Evolutionary conservation across 2,329 filamentous ascomycete genomes (phyloP).

Genomic region (Fusarium camptoceras): DNA sequence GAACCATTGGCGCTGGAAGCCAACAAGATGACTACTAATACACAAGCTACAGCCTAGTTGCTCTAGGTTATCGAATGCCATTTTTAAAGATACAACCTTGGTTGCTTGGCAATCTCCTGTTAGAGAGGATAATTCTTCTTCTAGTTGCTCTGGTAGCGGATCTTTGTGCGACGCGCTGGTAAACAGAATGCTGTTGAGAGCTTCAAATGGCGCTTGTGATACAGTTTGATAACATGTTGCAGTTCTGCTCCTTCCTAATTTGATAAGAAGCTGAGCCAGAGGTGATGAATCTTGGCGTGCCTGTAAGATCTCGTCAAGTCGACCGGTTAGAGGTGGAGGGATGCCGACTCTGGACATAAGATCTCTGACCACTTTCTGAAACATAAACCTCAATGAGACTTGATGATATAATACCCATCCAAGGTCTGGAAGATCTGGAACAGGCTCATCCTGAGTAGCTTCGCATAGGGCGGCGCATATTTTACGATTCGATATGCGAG

Average conservation of each 20-base stretch:
- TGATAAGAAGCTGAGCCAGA: rapidly evolving
- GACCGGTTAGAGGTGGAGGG: rapidly evolving
- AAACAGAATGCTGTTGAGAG: too few relatives aligned
- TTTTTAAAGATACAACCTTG: too few relatives aligned
- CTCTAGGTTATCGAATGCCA: rapidly evolving
- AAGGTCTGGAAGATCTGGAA: rapidly evolving
- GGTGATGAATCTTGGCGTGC: rapidly evolving
- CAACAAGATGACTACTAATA: too few relatives aligned
- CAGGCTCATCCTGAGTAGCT: too few relatives aligned
- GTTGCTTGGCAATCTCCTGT: rapidly evolving
- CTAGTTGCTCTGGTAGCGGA: rapidly evolving
- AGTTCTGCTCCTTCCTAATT: rapidly evolving
- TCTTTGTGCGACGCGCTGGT: rapidly evolving
- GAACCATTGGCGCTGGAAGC: too few relatives aligned
- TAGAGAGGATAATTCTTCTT: too few relatives aligned
- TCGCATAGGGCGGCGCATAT: rapidly evolving
- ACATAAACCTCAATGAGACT: rapidly evolving
- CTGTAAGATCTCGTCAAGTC: too few relatives aligned
- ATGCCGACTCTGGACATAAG: too few relatives aligned
- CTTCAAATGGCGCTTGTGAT: too few relatives aligned
- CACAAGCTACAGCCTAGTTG: rapidly evolving
- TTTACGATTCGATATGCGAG: rapidly evolving
- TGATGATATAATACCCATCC: too few relatives aligned
- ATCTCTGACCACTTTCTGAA: too few relatives aligned
- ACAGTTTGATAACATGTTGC: rapidly evolving